These are phyloP conservation scores for Eucalyptus pauciflora DNA, from an alignment of 345 rosid species.

Conservation along the genomic window DNA sequence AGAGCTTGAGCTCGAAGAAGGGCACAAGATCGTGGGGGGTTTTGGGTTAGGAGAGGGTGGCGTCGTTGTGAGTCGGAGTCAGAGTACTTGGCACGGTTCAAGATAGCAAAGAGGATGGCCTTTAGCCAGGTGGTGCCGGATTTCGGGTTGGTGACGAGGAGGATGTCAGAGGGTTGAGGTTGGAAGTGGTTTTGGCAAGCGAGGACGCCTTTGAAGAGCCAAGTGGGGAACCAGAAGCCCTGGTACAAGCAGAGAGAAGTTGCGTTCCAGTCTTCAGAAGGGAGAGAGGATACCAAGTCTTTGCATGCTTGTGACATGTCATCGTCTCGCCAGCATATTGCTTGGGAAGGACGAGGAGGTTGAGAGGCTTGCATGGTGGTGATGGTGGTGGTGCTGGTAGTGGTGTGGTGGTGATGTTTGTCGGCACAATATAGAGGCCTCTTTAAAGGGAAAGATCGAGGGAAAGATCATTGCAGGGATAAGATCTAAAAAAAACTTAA, in stretches of 20 bases:
- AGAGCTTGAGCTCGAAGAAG: background rate
- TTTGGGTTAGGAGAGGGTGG: background rate
- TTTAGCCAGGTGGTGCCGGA: background rate
- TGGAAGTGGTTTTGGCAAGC: background rate
- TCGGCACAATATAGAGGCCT: too few species aligned
- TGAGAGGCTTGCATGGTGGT: background rate
- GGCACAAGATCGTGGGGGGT: slow-evolving; percentile 1
- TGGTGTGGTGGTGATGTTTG: background rate
- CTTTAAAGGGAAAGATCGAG: too few species aligned
- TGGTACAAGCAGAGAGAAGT: background rate
- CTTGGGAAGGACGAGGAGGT: background rate
- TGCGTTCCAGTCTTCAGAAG: background rate
- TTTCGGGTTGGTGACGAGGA: background rate
- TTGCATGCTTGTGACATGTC: background rate
- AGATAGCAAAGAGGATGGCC: background rate
- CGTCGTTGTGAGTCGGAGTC: background rate
- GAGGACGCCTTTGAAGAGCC: background rate
- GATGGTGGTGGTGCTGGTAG: background rate
- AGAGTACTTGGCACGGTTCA: background rate
- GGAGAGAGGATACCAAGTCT: background rate
- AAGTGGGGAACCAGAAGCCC: background rate
- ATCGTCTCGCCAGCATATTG: background rate
- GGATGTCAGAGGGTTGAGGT: background rate
- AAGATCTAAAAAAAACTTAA: background rate
- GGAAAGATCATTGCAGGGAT: background rate